phyloP scores from a whole-genome alignment of 176 grass and related monocot species.

The Carex pumila region DNA sequence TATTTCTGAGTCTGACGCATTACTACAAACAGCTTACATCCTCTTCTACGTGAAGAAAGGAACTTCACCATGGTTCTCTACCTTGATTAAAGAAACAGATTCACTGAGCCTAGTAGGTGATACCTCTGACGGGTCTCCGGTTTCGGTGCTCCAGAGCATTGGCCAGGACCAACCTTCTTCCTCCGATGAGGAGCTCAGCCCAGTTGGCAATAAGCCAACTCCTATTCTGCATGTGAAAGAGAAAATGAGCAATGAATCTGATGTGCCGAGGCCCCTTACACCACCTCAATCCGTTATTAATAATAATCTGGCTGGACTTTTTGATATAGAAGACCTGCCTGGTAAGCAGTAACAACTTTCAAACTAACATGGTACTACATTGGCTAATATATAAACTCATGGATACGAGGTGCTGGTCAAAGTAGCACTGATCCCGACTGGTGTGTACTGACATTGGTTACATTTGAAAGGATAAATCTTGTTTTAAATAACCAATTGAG shows the following conservation, averaged over 20 bases:
- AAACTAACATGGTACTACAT: not conserved
- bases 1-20: slow-evolving; percentile 36
- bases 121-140: slow-evolving; percentile 41
- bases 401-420: not conserved
- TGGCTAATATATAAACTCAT: not conserved
- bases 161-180: slow-evolving; percentile 28
- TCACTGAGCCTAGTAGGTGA: not conserved
- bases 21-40: slow-evolving; percentile 70
- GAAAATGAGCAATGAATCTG: not conserved
- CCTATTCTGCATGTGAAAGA: slow-evolving; percentile 6
- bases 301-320: slow-evolving; percentile 11
- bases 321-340: slow-evolving; percentile 13
- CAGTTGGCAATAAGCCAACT: not conserved
- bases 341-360: slow-evolving; percentile 6
- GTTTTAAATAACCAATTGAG: not conserved
- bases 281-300: not conserved
- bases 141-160: slow-evolving; percentile 55
- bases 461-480: not conserved
- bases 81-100: slow-evolving; percentile 43
- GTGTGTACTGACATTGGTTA: not conserved
- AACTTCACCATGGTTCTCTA: slow-evolving; percentile 71
- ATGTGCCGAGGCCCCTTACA: not conserved
- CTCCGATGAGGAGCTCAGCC: slow-evolving; percentile 14
- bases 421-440: not conserved
- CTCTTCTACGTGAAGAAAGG: slow-evolving; percentile 84